These are phyloP conservation scores for Dacryopinax spathularia DNA, from an alignment of 768 basidiomycete species.

Conservation along the genomic window DNA sequence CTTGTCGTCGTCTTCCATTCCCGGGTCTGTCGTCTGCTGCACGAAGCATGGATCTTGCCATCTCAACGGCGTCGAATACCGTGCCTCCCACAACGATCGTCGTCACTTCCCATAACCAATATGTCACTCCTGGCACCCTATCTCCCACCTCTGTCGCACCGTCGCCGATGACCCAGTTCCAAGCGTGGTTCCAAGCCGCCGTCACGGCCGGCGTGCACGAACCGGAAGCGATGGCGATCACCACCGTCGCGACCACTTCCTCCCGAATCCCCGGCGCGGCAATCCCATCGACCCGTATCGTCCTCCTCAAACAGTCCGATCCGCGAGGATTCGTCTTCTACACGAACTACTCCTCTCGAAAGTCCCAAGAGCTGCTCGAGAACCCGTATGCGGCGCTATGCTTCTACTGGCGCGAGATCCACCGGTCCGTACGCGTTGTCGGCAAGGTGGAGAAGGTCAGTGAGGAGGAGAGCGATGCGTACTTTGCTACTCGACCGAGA, in stretches of 20 bases:
- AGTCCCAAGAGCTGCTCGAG: conserved; percentile 60
- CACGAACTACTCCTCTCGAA: conserved; percentile 92
- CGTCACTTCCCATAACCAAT: conserved; percentile 64
- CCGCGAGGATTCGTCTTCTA: conserved; percentile 83
- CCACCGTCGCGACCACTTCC: conserved; percentile 42
- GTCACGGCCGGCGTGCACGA: conserved; percentile 45
- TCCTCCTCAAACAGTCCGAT: conserved; percentile 86
- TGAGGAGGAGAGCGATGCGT: conserved; percentile 59
- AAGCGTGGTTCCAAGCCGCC: conserved; percentile 66
- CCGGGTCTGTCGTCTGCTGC: background rate
- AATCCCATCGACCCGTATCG: conserved; percentile 75
- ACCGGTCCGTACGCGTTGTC: conserved; percentile 65
- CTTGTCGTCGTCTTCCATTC: background rate
- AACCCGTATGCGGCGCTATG: conserved; percentile 73
- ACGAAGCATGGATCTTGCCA: background rate
- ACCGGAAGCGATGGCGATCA: conserved; percentile 81
- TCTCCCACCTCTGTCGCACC: conserved; percentile 46
- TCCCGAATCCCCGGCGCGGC: conserved; percentile 16
- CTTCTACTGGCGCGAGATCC: conserved; percentile 84
- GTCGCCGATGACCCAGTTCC: conserved; percentile 74
- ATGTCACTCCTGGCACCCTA: conserved; percentile 50
- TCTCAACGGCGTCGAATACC: background rate
- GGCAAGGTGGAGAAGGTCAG: conserved; percentile 71
- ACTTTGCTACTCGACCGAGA: conserved; percentile 68
- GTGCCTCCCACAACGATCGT: conserved; percentile 13